Evolutionary conservation across 495 filamentous ascomycete species (phyloP).

Genomic region (Pyrenula aspistea): DNA sequence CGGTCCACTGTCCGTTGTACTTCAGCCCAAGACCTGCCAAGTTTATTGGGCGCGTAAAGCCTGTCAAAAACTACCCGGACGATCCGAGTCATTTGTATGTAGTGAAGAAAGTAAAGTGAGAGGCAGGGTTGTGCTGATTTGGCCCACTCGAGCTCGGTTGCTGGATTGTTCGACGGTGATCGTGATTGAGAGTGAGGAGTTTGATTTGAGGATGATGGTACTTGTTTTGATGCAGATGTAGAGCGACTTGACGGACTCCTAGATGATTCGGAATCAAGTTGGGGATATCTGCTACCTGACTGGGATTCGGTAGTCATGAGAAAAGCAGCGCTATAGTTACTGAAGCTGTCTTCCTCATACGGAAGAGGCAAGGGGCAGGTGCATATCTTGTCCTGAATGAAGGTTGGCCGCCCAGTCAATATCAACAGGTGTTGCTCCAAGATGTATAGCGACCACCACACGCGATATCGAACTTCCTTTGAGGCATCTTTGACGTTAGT

Average conservation of each 20-base stretch:
- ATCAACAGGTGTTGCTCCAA: constrained; percentile 48
- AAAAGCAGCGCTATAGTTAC: constrained; percentile 17
- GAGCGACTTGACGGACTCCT: background rate
- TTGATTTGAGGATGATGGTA: constrained; percentile 3
- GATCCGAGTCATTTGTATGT: constrained; percentile 38
- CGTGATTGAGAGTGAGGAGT: background rate
- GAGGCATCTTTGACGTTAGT: constrained; percentile 33
- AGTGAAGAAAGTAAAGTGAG: constrained; percentile 36
- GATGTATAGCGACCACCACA: constrained; percentile 56
- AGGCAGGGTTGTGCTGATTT: constrained; percentile 21
- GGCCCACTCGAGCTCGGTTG: constrained; percentile 9
- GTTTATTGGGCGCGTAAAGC: constrained; percentile 46
- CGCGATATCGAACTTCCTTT: constrained; percentile 50
- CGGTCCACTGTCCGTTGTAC: constrained; percentile 45
- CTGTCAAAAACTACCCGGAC: constrained; percentile 40
- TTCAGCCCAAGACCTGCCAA: constrained; percentile 42
- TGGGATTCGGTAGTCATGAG: constrained; percentile 17
- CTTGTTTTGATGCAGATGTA: constrained; percentile 4
- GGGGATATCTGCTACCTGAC: background rate
- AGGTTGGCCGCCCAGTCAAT: constrained; percentile 55
- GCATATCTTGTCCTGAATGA: constrained; percentile 44
- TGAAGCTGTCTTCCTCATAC: constrained; percentile 38
- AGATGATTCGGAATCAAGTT: background rate
- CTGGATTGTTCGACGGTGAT: constrained; percentile 2
- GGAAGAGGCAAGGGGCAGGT: constrained; percentile 49